Evolutionary conservation across 495 filamentous ascomycete genomes (phyloP).

Genomic region (Penicillium herquei): DNA sequence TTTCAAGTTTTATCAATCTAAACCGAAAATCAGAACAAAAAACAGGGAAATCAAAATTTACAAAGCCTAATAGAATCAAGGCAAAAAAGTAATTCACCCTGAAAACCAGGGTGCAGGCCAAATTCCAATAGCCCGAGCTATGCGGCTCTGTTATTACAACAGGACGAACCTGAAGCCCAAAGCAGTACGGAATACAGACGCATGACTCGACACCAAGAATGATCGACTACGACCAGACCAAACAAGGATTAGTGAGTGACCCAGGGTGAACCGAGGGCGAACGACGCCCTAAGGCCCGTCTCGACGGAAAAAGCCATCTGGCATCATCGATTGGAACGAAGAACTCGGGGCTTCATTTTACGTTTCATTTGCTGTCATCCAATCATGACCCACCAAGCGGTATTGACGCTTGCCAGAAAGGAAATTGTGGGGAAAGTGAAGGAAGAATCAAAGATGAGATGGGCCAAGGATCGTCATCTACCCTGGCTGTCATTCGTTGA

Average conservation of each 20-base stretch:
- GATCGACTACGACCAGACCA: background rate
- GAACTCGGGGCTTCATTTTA: slow-evolving; percentile 13
- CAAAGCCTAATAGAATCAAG: too few relatives aligned
- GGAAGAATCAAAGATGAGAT: slow-evolving; percentile 1
- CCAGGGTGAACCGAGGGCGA: slow-evolving; percentile 4
- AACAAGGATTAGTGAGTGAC: slow-evolving; percentile 7
- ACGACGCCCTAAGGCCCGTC: slow-evolving; percentile 11
- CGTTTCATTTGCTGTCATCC: slow-evolving; percentile 12
- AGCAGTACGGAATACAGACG: background rate
- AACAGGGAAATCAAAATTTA: too few relatives aligned
- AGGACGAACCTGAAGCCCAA: too few relatives aligned
- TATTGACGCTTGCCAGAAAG: slow-evolving; percentile 8
- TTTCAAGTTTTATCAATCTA: too few relatives aligned
- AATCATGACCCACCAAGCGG: slow-evolving; percentile 11
- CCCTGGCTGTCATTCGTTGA: too few relatives aligned
- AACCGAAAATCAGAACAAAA: too few relatives aligned
- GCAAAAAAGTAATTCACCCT: too few relatives aligned
- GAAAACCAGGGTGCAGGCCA: too few relatives aligned
- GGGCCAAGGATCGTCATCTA: too few relatives aligned
- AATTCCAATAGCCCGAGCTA: too few relatives aligned
- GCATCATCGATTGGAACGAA: slow-evolving; percentile 14
- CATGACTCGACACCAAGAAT: background rate
- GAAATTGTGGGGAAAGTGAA: background rate
- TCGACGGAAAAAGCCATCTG: slow-evolving; percentile 8
- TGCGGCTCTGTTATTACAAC: too few relatives aligned